A percentile compares a stretch with the other conserved stretches of the same genome.
phyloP scores from a whole-genome alignment of 768 basidiomycete species.

The Mycena capillaripes region DNA sequence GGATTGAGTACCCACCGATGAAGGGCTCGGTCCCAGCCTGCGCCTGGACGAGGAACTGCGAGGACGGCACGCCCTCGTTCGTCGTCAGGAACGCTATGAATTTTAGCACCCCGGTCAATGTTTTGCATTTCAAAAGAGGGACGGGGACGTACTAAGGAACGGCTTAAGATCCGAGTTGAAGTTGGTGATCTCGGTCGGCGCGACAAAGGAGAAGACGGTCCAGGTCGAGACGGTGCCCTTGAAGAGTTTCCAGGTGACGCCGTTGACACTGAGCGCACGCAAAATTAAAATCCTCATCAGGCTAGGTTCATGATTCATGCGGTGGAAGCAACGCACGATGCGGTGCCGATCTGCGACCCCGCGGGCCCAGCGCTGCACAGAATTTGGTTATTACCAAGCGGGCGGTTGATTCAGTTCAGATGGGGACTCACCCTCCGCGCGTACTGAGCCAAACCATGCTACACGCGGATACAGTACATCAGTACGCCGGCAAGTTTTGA shows the following conservation, averaged over 20 bases:
- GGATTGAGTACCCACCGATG: neutral
- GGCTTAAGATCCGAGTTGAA: slow-evolving; percentile 51
- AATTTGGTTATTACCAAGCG: neutral
- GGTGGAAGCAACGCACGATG: slow-evolving; percentile 27
- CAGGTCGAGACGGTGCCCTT: slow-evolving; percentile 50
- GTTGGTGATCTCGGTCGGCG: slow-evolving; percentile 50
- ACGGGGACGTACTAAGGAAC: slow-evolving; percentile 45
- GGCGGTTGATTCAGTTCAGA: neutral
- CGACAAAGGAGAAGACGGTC: slow-evolving; percentile 53
- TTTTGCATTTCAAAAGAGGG: neutral
- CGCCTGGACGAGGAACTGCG: neutral
- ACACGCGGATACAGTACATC: neutral
- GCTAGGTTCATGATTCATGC: neutral
- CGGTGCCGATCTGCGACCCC: slow-evolving; percentile 48
- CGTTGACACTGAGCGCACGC: slow-evolving; percentile 36
- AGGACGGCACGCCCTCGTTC: neutral
- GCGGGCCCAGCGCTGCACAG: slow-evolving; percentile 47
- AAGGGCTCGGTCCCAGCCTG: neutral
- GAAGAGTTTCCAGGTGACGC: slow-evolving; percentile 49
- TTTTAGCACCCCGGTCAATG: too few relatives aligned
- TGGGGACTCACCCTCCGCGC: slow-evolving; percentile 46
- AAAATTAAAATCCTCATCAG: neutral
- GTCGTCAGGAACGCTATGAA: neutral
- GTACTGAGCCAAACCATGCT: slow-evolving; percentile 54
- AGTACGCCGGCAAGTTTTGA: neutral